Base-by-base conservation (phyloP, 495 filamentous ascomycete species). In the Choiromyces venosus region DNA sequence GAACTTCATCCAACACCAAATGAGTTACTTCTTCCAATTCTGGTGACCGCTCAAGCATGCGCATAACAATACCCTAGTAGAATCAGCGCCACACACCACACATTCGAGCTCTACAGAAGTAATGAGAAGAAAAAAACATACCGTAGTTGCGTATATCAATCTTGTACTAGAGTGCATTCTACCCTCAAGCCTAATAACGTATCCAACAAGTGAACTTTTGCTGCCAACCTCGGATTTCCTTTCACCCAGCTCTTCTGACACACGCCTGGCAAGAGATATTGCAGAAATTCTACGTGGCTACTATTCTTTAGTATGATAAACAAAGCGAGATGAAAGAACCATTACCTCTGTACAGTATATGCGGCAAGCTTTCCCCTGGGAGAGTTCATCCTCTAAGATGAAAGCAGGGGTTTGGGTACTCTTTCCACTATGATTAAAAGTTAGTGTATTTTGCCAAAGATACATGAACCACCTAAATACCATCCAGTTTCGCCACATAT, bases 401-500 rank as follows among this genome's bases (percentile, higher is more conserved):
- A 92, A 99, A 2, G 93, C 89, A 36, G 95, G 95, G 7, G 97
- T 91, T 81, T 99, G 95, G 0, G 95, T 99, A 83, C 93, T 97
- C 85, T 99, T 99, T 70, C 95, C 95, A 83, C 89, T 85, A 68
- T 67, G 81, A 74, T 82, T 71, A 66, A n/a, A 67, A 40, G 61
- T 72, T 25, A 68, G 35, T 29, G 66, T 16, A 67, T 19, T 36
- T 66, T 37, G 25, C 1, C 14, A 37, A 40, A 71, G 1, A 61
- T 29, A 67, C 67, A 18, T 25, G 72, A 37, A 14, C 64, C 77
- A 66, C 4, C 14, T 67, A 40, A 70, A 67, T 82, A 84, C 83
- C 89, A 97, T 79, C 95, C 95, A 19, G 95, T 99, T 83, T 98
- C 95, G 76, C 94, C 94, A 80, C 93, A 97, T 40, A 97, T 87